Percentiles rank a stretch among this genome's conserved stretches.
These are phyloP conservation scores for Lonicera japonica DNA, from an alignment of 129 eudicot species.

Conservation along the genomic window DNA sequence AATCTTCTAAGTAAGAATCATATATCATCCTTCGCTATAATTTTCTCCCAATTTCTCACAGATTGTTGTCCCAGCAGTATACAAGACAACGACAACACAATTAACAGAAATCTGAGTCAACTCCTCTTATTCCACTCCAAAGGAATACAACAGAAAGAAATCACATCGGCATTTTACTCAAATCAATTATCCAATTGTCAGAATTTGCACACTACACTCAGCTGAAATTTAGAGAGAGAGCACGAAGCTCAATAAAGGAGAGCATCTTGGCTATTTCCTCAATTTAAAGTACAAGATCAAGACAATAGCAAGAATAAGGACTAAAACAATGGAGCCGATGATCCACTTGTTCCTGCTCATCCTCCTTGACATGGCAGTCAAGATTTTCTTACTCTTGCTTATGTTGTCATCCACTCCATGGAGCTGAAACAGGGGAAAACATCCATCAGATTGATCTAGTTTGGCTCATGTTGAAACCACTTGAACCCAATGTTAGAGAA, in stretches of 20 bases:
- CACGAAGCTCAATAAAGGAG: neutral
- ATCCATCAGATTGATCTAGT: neutral
- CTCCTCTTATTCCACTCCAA: neutral
- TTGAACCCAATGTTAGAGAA: too few species aligned
- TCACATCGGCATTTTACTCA: neutral
- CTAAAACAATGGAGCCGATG: conserved; percentile 43
- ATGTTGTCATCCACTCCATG: conserved; percentile 66
- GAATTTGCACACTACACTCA: conserved; percentile 18
- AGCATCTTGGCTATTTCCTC: conserved; percentile 17
- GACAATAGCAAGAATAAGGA: conserved; percentile 42
- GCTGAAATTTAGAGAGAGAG: conserved; percentile 1
- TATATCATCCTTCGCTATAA: neutral
- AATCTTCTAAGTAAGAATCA: too few species aligned
- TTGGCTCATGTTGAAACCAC: neutral
- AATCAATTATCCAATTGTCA: neutral
- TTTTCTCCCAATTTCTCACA: too few species aligned
- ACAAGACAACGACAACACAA: neutral
- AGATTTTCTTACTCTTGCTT: conserved; percentile 48
- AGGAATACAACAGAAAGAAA: neutral
- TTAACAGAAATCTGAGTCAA: neutral
- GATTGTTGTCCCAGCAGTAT: neutral
- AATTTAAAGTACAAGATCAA: conserved; percentile 52
- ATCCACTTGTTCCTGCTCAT: conserved; percentile 63
- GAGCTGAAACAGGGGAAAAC: conserved; percentile 27
- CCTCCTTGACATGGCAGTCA: conserved; percentile 51